Evolutionary conservation across 148 eudicot species (phyloP), one percentile per base, ranked within the genome.

Genomic region (Euryodendron excelsum): DNA sequence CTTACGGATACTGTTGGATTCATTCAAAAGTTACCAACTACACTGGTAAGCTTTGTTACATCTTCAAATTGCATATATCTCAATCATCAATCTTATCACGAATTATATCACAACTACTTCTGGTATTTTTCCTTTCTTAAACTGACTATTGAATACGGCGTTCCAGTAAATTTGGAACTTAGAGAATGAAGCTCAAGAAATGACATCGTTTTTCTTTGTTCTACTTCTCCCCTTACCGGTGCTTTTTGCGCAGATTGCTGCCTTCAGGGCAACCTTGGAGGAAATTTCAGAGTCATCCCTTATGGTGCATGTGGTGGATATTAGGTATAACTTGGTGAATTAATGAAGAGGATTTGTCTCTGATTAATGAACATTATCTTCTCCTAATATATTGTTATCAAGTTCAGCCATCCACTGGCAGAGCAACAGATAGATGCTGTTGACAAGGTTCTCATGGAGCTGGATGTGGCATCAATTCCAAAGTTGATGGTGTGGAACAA

Each of bases 1-100:
- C 85, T 96, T 68, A 91, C 99, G 2, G 99, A 96, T 86, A 96
- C 99, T 64, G 99, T 96, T 3, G 99, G 99, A 58, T 96, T 96
- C 85, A 96, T 96, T 77, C 98, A 96, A 76, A 96, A 96, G 75
- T 82, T 96, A 80, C 99, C 99, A 31, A 93, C 99, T 69, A 88
- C 82, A 50, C 89, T 93, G 86, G 99, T 91, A 78, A 81, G 90
- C 70, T 78, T 59, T 79, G 37, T 75, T 48, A 39, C 52, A 33
- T 60, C 50, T 72, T 59, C 50, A 48, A 53, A 58, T 59, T 71
- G 52, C 11, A 14, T 50, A 20, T 21, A 17, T 45, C 45, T 14
- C 25, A 27, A 21, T 25, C 39, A 14, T 66, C 69, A 14, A 31
- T n/a, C 1, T 62, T n/a, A 18, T 66, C 21, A 28, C 0, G 17